A percentile compares a stretch with the other conserved stretches of the same genome.
phyloP scores from a whole-genome alignment of 495 filamentous ascomycete species.

The Talaromyces ruber region DNA sequence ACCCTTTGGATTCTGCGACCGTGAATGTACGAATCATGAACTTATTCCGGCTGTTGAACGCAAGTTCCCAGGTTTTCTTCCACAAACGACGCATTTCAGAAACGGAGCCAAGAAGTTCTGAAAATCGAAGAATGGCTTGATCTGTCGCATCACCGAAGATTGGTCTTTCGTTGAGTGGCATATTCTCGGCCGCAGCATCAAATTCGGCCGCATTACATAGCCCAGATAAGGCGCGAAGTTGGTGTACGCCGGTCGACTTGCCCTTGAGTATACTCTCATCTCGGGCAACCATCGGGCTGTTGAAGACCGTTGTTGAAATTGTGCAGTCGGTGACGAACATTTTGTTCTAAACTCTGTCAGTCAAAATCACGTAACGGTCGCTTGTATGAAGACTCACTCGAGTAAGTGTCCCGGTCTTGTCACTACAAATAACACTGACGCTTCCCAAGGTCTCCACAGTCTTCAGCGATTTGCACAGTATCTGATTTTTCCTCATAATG shows the following conservation, averaged over 20 bases:
- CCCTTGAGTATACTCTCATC: constrained; percentile 18
- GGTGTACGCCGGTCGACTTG: constrained; percentile 5
- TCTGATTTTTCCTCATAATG: constrained; percentile 55
- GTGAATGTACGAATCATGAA: constrained; percentile 29
- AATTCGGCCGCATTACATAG: constrained; percentile 67
- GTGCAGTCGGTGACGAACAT: constrained; percentile 43
- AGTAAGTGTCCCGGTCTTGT: constrained; percentile 67
- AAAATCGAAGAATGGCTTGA: constrained; percentile 58
- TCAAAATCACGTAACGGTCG: not conserved
- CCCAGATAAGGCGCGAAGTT: constrained; percentile 19
- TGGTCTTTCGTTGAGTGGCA: constrained; percentile 44
- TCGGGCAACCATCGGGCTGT: constrained; percentile 24
- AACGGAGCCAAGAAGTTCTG: constrained; percentile 48
- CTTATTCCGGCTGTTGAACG: constrained; percentile 76
- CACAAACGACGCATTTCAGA: constrained; percentile 31
- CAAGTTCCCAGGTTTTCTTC: constrained; percentile 54
- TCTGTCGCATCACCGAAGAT: constrained; percentile 69
- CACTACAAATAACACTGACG: constrained; percentile 62
- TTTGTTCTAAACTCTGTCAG: constrained; percentile 24
- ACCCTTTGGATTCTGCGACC: constrained; percentile 1
- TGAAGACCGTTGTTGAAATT: constrained; percentile 14
- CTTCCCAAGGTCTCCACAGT: constrained; percentile 67
- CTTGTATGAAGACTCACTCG: constrained; percentile 5
- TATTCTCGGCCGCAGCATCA: constrained; percentile 45
- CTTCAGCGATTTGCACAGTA: constrained; percentile 60